phyloP scores from a whole-genome alignment of 495 filamentous ascomycete genomes.

The Aspergillus diversus region DNA sequence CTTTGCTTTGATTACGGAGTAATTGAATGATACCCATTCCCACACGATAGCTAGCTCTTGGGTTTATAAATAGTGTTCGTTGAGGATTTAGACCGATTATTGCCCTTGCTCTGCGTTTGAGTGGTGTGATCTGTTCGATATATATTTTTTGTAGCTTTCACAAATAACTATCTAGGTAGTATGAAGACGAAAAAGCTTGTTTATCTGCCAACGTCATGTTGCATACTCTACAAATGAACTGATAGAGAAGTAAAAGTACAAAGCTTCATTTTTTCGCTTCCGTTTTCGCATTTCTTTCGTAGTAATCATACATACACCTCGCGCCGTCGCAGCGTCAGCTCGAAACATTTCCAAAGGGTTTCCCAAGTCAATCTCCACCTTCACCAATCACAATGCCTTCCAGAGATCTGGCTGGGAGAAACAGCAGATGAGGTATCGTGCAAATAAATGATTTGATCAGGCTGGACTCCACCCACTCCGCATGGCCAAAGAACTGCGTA shows the following conservation, averaged over 20 bases:
- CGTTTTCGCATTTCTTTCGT: constrained; percentile 50
- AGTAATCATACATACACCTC: constrained; percentile 47
- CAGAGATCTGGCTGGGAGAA: background rate
- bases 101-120: too few species aligned
- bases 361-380: constrained; percentile 8
- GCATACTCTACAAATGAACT: background rate
- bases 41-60: too few species aligned
- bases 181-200: too few species aligned
- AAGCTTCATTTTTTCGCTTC: constrained; percentile 28
- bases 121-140: too few species aligned
- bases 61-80: too few species aligned
- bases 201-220: background rate
- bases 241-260: constrained; percentile 16
- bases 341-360: constrained; percentile 14
- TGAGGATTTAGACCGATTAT: too few species aligned
- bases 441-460: constrained; percentile 2
- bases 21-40: too few species aligned
- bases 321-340: background rate
- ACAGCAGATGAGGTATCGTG: constrained; percentile 2
- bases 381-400: constrained; percentile 2
- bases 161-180: too few species aligned
- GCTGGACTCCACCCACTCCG: constrained; percentile 1
- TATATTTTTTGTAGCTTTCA: too few species aligned
- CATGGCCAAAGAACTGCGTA: constrained; percentile 6
- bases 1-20: too few species aligned